Evolutionary conservation across 371 early-diverging fungal genomes (phyloP), one percentile per base, ranked within the genome.

Genomic region (Nematocida sp.): DNA sequence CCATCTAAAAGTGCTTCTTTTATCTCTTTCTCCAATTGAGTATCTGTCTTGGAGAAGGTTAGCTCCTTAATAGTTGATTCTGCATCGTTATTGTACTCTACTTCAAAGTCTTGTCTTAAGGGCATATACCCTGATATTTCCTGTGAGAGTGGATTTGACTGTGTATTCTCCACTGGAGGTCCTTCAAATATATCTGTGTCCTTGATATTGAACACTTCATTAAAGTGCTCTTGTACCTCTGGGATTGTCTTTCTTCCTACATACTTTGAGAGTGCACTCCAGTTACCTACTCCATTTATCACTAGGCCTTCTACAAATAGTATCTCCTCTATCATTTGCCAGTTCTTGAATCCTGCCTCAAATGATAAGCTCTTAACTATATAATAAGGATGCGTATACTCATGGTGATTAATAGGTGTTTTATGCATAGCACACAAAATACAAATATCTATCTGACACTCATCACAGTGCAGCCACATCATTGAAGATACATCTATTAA

Each of bases 261-360:
- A 78, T 92, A 89, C 58, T 89, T 90, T 0, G 93, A 87, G 46
- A 94, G 89, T 45, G 90, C 92, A 77, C 88, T 88, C 94, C 94
- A 96, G 84, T 94, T 96, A 46, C 96, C 96, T 63, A 95, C 86
- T 21, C 96, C 98, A 82, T 87, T 90, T 79, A 87, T 87, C 78
- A 90, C 88, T 32, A 92, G 85, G 2, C 90, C 92, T 76, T 95
- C 93, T 37, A 95, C 87, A 76, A 98, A 84, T 53, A 93, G 74
- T 34, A 94, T 83, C 83, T 98, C 96, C 78, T 98, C 98, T 63
- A 95, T 90, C 4, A 94, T 92, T 47, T 89, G 89, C 98, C 96
- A 97, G 53, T 88, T 87, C 23, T 46, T 37, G 7, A 31, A 40
- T 21, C 74, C 38, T 11, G 66, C 48, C 43, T 38, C 41, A 60